Base-by-base conservation (phyloP, 805 yeast species). In the Hemisphaericaspora nanyangensis region DNA sequence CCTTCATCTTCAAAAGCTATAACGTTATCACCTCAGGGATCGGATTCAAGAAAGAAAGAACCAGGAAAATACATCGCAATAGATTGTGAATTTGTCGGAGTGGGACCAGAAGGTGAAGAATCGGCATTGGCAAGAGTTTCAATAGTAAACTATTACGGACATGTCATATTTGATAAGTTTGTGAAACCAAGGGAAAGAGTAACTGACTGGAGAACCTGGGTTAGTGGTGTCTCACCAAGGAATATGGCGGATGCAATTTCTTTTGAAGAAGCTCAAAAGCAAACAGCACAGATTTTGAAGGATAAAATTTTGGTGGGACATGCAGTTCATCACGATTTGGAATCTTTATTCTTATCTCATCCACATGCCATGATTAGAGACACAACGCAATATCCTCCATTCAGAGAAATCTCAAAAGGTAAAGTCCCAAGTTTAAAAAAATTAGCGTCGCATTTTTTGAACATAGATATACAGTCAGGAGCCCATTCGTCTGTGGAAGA, bases 51-150 rank as follows among this genome's bases (percentile, higher is more conserved):
- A 12, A 63, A 72, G 42, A 62, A 57, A 37, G 71, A 73, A 31
- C 65, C 79, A 1, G 96, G 96, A 1, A 83, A 76, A 51, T 89
- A 75, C 49, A 43, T 89, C 2, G 87, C 96, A 1, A 77, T 90
- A 44, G 98, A 90, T 61, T 89, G 97, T 65, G 98, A 90, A 52
- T 89, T 90, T 68, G 97, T 90, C 2, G 96, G 96, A 8, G 82
- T 85, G 2, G 96, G 96, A 0, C 76, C 74, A 5, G 81, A 79
- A 7, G 95, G 95, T 5, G 52, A 53, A 27, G 77, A 71, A 33
- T 79, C 88, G 5, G 91, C 81, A 1, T 65, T 90, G 12, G 97
- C 95, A 0, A 72, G 97, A 48, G 93, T 89, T 0, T 87, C 96
- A 0, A 65, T 90, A 10, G 96, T 90, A 3, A 88, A 90, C 55